phyloP scores from a whole-genome alignment of 768 basidiomycete genomes.

The Termitomyces sp. region DNA sequence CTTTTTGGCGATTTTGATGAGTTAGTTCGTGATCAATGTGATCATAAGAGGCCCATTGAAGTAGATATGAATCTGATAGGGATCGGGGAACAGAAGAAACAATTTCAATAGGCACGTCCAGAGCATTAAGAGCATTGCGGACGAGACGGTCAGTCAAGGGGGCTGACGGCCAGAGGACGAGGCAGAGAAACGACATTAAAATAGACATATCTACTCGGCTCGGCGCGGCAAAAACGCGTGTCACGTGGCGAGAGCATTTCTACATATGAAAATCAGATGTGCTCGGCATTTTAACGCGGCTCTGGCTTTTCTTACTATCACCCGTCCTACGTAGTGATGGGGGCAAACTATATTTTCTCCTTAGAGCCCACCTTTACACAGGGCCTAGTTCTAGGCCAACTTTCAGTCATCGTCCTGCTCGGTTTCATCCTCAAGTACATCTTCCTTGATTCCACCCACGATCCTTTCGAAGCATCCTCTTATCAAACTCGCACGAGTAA shows the following conservation, averaged over 20 bases:
- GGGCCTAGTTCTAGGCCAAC: slow-evolving; percentile 87
- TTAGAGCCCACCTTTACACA: slow-evolving; percentile 92
- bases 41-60: slow-evolving; percentile 91
- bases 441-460: slow-evolving; percentile 77
- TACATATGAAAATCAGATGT: slow-evolving; percentile 3
- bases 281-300: not conserved
- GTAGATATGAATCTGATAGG: slow-evolving; percentile 20
- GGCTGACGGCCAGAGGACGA: slow-evolving; percentile 45
- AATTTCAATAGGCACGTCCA: slow-evolving; percentile 18
- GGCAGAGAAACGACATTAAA: slow-evolving; percentile 3
- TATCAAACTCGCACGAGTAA: slow-evolving; percentile 57
- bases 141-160: slow-evolving; percentile 43
- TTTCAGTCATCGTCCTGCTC: slow-evolving; percentile 76
- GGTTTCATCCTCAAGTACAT: slow-evolving; percentile 88
- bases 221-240: not conserved
- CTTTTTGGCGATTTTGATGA: slow-evolving; percentile 36
- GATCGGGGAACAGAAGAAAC: slow-evolving; percentile 13
- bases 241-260: not conserved
- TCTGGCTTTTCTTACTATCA: not conserved
- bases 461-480: slow-evolving; percentile 47
- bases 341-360: slow-evolving; percentile 58
- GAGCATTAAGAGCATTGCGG: slow-evolving; percentile 27
- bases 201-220: not conserved
- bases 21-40: slow-evolving; percentile 73
- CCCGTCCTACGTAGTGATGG: slow-evolving; percentile 26